Evolutionary conservation across 352 stramenopile genomes (phyloP), one percentile per base, ranked within the genome.

Genomic region (Phytophthora pistaciae): DNA sequence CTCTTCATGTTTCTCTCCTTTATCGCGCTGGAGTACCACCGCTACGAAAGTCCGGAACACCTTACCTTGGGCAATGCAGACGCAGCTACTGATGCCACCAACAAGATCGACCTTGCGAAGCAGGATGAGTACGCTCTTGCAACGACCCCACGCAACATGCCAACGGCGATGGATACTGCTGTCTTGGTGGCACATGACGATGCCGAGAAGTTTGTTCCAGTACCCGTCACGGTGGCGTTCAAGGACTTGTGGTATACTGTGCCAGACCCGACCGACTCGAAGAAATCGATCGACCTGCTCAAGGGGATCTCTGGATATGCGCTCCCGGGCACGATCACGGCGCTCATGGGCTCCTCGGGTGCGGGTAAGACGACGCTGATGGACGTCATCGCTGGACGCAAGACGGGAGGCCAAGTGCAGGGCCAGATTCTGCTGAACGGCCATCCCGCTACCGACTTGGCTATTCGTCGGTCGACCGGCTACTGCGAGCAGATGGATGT

Each of bases 401-500:
- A 66, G 27, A 66, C 56, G 14, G 56, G 57, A 29, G 64, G 64
- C 16, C 60, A 66, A 20, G 14, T 66, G 11, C 48, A 46, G 36
- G 64, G 64, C 20, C 56, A 71, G 29, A 50, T 71, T 14, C 6
- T 71, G 16, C 21, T 71, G 16, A 71, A 66, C 27, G 64, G 56
- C 5, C 27, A 71, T 57, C 56, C 56, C 0, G 46, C 64, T 4
- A 71, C 64, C 1, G 33, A 71, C 36, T 33, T 66, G 48, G 38
- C 64, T 2, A 71, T 71, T 44, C 48, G 64, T 18, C 56, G 64
- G 0, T 71, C 56, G 7, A 71, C 48, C 4, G 56, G 64, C 9
- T 71, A 66, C 38, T 71, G 64, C 18, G 64, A 70, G 49, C 64
- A 70, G 31, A 70, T 65, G 64, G 61, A 68, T 49, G 42, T 68